A percentile compares a stretch with the other conserved stretches of the same genome.
These are phyloP conservation scores for Trametes villosa DNA, from an alignment of 768 basidiomycete species.

Conservation along the genomic window DNA sequence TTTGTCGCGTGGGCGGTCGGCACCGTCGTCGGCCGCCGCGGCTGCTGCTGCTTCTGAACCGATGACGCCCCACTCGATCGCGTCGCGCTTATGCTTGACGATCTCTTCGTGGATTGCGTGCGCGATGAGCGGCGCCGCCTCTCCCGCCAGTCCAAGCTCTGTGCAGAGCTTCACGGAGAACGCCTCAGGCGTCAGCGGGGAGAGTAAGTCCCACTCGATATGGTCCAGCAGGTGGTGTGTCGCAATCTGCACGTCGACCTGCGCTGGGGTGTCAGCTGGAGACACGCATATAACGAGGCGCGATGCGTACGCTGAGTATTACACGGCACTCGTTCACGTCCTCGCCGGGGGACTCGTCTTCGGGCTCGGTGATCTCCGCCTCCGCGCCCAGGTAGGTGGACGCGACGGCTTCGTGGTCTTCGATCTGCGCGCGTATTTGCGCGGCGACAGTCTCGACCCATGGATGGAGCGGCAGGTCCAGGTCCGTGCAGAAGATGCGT, in stretches of 20 bases:
- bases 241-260: slow-evolving; percentile 98
- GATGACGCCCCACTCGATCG: slow-evolving; percentile 91
- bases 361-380: slow-evolving; percentile 51
- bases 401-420: slow-evolving; percentile 85
- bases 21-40: slow-evolving; percentile 26
- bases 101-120: slow-evolving; percentile 96
- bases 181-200: slow-evolving; percentile 84
- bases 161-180: slow-evolving; percentile 80
- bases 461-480: slow-evolving; percentile 68
- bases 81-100: slow-evolving; percentile 93
- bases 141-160: slow-evolving; percentile 88
- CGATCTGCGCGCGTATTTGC: slow-evolving; percentile 89
- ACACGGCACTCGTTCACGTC: slow-evolving; percentile 81
- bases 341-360: slow-evolving; percentile 51
- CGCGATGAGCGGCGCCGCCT: slow-evolving; percentile 86
- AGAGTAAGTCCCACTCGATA: slow-evolving; percentile 98
- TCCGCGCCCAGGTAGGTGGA: slow-evolving; percentile 75
- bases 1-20: slow-evolving; percentile 47
- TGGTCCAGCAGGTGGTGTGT: slow-evolving; percentile 91
- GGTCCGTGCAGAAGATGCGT: slow-evolving; percentile 82
- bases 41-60: slow-evolving; percentile 53
- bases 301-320: slow-evolving; percentile 67
- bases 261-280: slow-evolving; percentile 15
- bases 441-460: slow-evolving; percentile 82
- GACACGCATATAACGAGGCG: slow-evolving; percentile 4